A percentile compares a stretch with the other conserved stretches of the same genome.
Evolutionary conservation across 352 stramenopile genomes (phyloP).

Genomic region (Phytophthora europaea): DNA sequence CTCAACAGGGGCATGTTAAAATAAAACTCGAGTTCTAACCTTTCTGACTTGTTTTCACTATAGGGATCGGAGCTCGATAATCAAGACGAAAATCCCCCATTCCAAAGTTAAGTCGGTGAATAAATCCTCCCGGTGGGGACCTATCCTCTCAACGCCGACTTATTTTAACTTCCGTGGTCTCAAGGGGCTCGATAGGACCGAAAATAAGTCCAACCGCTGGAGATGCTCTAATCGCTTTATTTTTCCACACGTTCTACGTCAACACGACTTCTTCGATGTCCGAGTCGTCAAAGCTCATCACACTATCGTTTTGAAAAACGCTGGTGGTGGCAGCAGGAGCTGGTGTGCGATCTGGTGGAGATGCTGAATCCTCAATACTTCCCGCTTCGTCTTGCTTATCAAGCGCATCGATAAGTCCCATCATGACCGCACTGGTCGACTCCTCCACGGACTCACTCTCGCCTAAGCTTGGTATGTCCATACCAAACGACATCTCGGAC

Average conservation of each 20-base stretch:
- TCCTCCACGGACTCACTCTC: slow-evolving; percentile 29
- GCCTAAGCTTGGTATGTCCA: slow-evolving; percentile 53
- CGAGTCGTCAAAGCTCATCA: slow-evolving; percentile 61
- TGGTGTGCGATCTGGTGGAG: not conserved
- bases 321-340: not conserved
- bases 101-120: no score
- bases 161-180: no score
- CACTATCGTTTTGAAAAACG: slow-evolving; percentile 17
- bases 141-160: no score
- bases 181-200: no score
- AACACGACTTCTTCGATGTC: slow-evolving; percentile 70
- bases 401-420: slow-evolving; percentile 3
- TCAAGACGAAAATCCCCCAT: no score
- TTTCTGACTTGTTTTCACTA: no score
- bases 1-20: no score
- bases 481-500: slow-evolving; percentile 58
- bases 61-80: no score
- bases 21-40: no score
- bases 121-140: no score
- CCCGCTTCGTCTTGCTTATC: slow-evolving; percentile 2
- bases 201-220: no score
- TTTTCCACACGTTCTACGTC: slow-evolving; percentile 29
- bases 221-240: not conserved
- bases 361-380: not conserved
- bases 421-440: slow-evolving; percentile 12